phyloP scores from a whole-genome alignment of 2,329 filamentous ascomycete species.

The Didymella sp. region DNA sequence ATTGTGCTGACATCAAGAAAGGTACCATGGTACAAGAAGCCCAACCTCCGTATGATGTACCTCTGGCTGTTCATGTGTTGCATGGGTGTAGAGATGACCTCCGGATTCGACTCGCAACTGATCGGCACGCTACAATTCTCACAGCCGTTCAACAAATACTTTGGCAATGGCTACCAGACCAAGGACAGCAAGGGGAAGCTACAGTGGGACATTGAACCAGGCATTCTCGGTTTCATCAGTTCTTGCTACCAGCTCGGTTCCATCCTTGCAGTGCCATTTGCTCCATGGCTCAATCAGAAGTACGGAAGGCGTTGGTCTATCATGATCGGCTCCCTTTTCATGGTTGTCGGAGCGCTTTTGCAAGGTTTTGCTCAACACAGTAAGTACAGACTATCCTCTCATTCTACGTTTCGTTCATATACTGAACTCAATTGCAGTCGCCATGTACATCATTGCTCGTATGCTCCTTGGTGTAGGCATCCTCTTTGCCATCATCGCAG shows the following conservation, averaged over 20 bases:
- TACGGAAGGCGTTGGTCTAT: constrained; percentile 64
- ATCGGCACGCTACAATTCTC: constrained; percentile 50
- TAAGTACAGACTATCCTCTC: constrained; percentile 15
- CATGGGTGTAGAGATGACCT: constrained; percentile 51
- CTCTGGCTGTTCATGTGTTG: constrained; percentile 47
- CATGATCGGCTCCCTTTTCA: constrained; percentile 64
- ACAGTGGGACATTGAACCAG: constrained; percentile 33
- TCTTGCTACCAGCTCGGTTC: constrained; percentile 48
- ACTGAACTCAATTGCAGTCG: constrained; percentile 37
- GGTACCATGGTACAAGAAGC: constrained; percentile 54
- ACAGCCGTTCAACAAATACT: constrained; percentile 43
- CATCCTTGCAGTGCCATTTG: constrained; percentile 44
- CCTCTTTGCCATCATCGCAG: constrained; percentile 65
- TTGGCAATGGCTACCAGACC: constrained; percentile 38
- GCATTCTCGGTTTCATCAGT: constrained; percentile 45
- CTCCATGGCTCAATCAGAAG: constrained; percentile 42
- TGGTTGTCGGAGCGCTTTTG: constrained; percentile 66
- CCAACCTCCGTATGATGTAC: constrained; percentile 50
- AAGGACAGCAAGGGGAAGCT: constrained; percentile 17
- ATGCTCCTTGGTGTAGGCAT: constrained; percentile 69
- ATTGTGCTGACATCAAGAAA: background rate
- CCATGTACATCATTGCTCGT: constrained; percentile 67
- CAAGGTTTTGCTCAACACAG: constrained; percentile 58
- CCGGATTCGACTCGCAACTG: constrained; percentile 49
- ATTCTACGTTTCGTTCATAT: background rate